phyloP scores from a whole-genome alignment of 192 early-diverging fungal genomes.

The Linnemannia hyalina region DNA sequence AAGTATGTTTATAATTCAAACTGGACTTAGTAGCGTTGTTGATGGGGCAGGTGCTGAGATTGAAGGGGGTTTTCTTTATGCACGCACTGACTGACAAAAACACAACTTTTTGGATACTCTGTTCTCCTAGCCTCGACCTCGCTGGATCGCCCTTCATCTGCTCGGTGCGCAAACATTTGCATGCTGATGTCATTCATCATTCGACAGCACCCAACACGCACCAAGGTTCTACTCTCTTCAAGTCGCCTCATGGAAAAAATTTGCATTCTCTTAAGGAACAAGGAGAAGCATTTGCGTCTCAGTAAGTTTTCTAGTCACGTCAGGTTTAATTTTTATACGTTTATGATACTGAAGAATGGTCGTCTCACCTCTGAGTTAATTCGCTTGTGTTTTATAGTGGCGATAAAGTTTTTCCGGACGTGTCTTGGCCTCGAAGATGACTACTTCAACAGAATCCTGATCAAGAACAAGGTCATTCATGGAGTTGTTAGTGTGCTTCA shows the following conservation, averaged over 20 bases:
- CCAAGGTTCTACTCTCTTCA: conserved; percentile 76
- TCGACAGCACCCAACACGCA: conserved; percentile 76
- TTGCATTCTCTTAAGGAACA: conserved; percentile 73
- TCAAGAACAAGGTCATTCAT: conserved; percentile 77
- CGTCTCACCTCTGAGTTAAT: not conserved
- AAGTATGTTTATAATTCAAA: not conserved
- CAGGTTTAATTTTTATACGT: not conserved
- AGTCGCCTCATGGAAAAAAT: conserved; percentile 70
- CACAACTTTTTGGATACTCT: not conserved
- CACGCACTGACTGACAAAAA: not conserved
- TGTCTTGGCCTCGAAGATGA: conserved; percentile 85
- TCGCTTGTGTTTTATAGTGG: conserved; percentile 61
- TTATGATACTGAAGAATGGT: not conserved
- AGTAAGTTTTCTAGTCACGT: conserved; percentile 55
- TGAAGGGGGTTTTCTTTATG: not conserved
- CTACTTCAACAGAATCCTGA: conserved; percentile 77
- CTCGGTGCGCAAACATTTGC: conserved; percentile 70
- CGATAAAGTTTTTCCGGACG: conserved; percentile 79
- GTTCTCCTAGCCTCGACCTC: conserved; percentile 7
- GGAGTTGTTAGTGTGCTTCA: conserved; percentile 70
- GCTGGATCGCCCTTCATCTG: conserved; percentile 42
- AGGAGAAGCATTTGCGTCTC: conserved; percentile 74
- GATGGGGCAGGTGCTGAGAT: not conserved
- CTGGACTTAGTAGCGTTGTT: not conserved
- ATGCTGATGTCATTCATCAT: conserved; percentile 81